Percentiles rank a stretch among this genome's conserved stretches.
These are phyloP conservation scores for Carex pumila DNA, from an alignment of 176 grass and related monocot genomes.

Conservation along the genomic window DNA sequence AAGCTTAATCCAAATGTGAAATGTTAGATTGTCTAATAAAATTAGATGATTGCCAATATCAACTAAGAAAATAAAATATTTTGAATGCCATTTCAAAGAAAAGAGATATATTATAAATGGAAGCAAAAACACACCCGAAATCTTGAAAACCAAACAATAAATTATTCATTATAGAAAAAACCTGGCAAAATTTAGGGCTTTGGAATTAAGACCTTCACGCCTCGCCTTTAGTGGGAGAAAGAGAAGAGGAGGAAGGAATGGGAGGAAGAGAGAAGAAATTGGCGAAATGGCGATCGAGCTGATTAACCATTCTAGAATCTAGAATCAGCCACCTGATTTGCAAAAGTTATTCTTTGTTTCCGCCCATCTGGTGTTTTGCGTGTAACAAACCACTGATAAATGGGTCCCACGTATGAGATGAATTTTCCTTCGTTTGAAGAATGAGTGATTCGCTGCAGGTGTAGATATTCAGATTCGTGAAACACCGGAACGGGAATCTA, in stretches of 20 bases:
- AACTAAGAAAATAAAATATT: constrained; percentile 1
- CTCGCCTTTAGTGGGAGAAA: neutral
- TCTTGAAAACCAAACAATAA: neutral
- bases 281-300: constrained; percentile 1
- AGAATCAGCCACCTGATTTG: neutral
- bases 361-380: no score
- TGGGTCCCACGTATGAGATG: neutral
- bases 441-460: neutral
- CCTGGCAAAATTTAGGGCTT: neutral
- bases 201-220: neutral
- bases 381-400: neutral
- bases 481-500: neutral
- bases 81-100: neutral
- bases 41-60: neutral
- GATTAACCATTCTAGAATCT: neutral
- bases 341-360: neutral
- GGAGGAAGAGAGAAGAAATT: neutral
- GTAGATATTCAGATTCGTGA: neutral
- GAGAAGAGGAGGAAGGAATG: neutral
- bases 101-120: neutral
- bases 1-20: neutral
- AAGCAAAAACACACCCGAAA: neutral
- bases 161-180: neutral
- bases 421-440: no score
- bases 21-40: neutral